Conservation (phyloP, 2,329 filamentous ascomycete genomes). For the Ramichloridium luteum region DNA sequence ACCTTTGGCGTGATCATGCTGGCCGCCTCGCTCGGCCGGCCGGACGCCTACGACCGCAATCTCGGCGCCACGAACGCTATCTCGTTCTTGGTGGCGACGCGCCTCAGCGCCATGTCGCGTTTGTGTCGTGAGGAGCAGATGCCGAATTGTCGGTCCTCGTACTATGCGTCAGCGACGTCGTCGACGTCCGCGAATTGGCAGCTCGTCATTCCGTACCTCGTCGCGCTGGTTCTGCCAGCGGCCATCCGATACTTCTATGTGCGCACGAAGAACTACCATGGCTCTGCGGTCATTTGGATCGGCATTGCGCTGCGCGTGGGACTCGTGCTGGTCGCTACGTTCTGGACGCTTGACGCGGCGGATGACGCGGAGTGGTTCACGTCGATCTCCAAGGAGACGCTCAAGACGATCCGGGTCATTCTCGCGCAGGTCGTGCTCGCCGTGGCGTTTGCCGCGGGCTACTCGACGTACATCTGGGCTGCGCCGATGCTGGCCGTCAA, state of each 20-base stretch:
- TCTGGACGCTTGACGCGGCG: slow-evolving; percentile 82
- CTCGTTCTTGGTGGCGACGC: slow-evolving; percentile 66
- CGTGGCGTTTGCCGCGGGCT: slow-evolving; percentile 70
- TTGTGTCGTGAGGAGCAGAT: slow-evolving; percentile 97
- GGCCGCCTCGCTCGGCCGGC: slow-evolving; percentile 62
- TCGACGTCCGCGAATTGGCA: slow-evolving; percentile 92
- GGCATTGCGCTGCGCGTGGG: slow-evolving; percentile 65
- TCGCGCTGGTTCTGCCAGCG: slow-evolving; percentile 58
- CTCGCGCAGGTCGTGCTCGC: slow-evolving; percentile 71
- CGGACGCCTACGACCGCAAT: slow-evolving; percentile 53
- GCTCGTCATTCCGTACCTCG: slow-evolving; percentile 63
- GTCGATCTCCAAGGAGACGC: slow-evolving; percentile 41
- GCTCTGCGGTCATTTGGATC: slow-evolving; percentile 74
- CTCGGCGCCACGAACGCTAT: slow-evolving; percentile 76
- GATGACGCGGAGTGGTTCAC: slow-evolving; percentile 75
- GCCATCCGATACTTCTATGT: slow-evolving; percentile 69
- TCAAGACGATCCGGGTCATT: slow-evolving; percentile 65
- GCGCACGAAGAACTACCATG: slow-evolving; percentile 77
- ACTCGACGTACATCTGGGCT: slow-evolving; percentile 73
- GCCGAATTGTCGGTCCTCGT: slow-evolving; percentile 90
- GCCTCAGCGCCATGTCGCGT: slow-evolving; percentile 74
- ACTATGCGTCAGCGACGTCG: slow-evolving; percentile 82
- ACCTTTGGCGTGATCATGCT: slow-evolving; percentile 73
- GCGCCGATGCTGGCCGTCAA: slow-evolving; percentile 72
- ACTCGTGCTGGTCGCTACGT: slow-evolving; percentile 62